Evolutionary conservation across 2,329 filamentous ascomycete species (phyloP).

Genomic region (Aureobasidium sp.): DNA sequence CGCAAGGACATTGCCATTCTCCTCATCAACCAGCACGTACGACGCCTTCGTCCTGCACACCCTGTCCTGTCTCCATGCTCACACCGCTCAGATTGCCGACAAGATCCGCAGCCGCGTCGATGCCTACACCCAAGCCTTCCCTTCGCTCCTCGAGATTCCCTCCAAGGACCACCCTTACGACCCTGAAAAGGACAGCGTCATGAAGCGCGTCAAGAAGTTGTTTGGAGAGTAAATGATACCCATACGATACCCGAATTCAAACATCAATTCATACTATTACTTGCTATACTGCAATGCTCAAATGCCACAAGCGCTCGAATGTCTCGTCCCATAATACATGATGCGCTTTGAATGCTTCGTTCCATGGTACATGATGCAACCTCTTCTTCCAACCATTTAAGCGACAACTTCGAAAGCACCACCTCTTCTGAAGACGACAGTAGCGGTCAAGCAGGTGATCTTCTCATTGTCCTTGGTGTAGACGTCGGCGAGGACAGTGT

Average conservation of each 20-base stretch:
- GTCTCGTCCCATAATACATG: too few species aligned
- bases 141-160: slow-evolving; percentile 91
- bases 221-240: slow-evolving; percentile 52
- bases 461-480: slow-evolving; percentile 64
- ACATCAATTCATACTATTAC: neutral
- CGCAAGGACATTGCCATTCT: slow-evolving; percentile 96
- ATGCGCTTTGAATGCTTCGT: neutral
- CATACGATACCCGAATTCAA: slow-evolving; percentile 7
- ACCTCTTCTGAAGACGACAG: slow-evolving; percentile 51
- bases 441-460: slow-evolving; percentile 80
- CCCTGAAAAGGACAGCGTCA: slow-evolving; percentile 94
- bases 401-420: slow-evolving; percentile 15
- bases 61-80: too few species aligned
- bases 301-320: neutral
- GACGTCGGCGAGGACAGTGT: slow-evolving; percentile 81
- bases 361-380: slow-evolving; percentile 1
- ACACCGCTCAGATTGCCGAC: slow-evolving; percentile 65
- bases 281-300: neutral
- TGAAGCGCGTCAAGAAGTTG: slow-evolving; percentile 72
- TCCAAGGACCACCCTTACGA: slow-evolving; percentile 99
- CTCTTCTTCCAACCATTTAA: neutral
- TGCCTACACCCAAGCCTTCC: slow-evolving; percentile 87
- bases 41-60: too few species aligned
- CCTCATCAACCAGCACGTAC: slow-evolving; percentile 94
- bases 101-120: slow-evolving; percentile 86